Evolutionary conservation across 176 grass and related monocot species (phyloP), one percentile per base, ranked within the genome.

Genomic region (Hordeum marinum): DNA sequence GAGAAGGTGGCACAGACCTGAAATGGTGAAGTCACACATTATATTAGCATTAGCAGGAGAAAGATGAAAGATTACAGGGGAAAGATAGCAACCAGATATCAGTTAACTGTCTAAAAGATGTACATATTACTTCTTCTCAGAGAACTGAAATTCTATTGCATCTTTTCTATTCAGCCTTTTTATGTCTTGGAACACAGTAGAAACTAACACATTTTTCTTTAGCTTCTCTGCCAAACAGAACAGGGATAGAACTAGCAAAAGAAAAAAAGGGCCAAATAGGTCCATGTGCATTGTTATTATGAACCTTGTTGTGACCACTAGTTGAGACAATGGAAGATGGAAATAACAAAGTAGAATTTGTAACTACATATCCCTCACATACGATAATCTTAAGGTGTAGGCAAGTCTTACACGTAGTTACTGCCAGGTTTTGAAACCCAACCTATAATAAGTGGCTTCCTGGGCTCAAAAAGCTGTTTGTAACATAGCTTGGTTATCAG

Each of bases 1-100:
- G 93, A 85, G 91, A 95, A 71, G 96, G 96, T 86, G 96, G 96
- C 70, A 95, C 87, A 61, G 93, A 87, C 85, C 96, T 98, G 77
- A 61, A 50, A 52, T 88, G 41, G 75, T 54, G 55, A 27, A 23
- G 73, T 87, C 71, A 69, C 32, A 14, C 23, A 87, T 52, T 18
- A 59, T n/a, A 79, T 82, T 48, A 68, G 76, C 65, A 85, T 86
- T 76, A 63, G 86, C 31, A 77, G 72, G 39, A 77, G 10, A 73
- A 78, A 14, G 39, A 61, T 80, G 26, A 77, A 62, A 73, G 29
- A 83, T 39, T 39, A 76, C 45, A 83, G 11, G 20, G n/a, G 20
- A 39, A 70, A 70, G 5, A 23, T 64, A 29, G 59, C 59, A 64
- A 64, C 59, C 58, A 43, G 41, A 64, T 59, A 57, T 39, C 50